Conservation (phyloP, 352 stramenopile species). For the Paralagenidium karlingii region DNA sequence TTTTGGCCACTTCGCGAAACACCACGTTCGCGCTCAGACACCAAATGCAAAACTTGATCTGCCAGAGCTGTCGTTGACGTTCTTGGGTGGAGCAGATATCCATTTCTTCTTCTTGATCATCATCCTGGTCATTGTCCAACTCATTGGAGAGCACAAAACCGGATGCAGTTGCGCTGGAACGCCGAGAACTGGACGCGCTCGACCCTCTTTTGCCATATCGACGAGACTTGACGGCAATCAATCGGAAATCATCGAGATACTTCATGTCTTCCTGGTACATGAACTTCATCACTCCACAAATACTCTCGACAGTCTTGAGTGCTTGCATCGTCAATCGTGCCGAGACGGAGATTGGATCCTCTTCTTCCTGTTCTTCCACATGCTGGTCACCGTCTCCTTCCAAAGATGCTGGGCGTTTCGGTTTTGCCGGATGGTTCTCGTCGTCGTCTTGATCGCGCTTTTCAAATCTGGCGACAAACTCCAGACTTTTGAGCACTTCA, state of each 20-base stretch:
- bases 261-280: slow-evolving; percentile 72
- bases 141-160: too few species aligned
- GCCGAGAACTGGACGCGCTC: slow-evolving; percentile 7
- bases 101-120: too few species aligned
- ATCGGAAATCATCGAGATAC: slow-evolving; percentile 74
- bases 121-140: too few species aligned
- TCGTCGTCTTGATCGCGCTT: slow-evolving; percentile 2
- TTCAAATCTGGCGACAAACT: slow-evolving; percentile 1
- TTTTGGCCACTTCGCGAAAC: slow-evolving; percentile 58
- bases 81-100: slow-evolving; percentile 6
- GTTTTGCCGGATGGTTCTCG: background rate
- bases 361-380: slow-evolving; percentile 11
- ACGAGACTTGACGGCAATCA: slow-evolving; percentile 35
- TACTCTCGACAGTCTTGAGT: slow-evolving; percentile 33
- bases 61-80: slow-evolving; percentile 16
- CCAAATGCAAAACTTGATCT: slow-evolving; percentile 79
- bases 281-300: slow-evolving; percentile 64
- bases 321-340: slow-evolving; percentile 26
- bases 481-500: slow-evolving; percentile 1
- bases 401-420: slow-evolving; percentile 1
- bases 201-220: slow-evolving; percentile 1
- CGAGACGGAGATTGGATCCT: background rate
- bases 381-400: too few species aligned
- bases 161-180: background rate
- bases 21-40: slow-evolving; percentile 75